Evolutionary conservation across 495 filamentous ascomycete species (phyloP).

Genomic region (Clavariopsis aquatica): DNA sequence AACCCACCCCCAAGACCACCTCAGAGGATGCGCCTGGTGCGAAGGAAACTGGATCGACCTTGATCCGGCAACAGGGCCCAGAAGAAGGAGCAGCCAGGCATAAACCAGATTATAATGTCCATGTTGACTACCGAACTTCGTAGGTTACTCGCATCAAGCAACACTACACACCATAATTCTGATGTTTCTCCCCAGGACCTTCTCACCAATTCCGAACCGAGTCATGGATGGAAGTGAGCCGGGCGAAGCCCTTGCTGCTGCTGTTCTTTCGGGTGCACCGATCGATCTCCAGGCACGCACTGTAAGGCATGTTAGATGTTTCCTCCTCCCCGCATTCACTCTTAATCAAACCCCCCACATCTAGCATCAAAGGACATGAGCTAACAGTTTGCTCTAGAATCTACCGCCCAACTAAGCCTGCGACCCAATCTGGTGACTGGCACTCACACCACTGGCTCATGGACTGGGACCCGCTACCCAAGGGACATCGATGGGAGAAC

Average conservation of each 20-base stretch:
- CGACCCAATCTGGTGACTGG: slow-evolving; percentile 89
- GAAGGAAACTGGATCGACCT: slow-evolving; percentile 44
- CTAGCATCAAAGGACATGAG: neutral
- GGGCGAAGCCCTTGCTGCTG: slow-evolving; percentile 71
- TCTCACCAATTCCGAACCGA: slow-evolving; percentile 83
- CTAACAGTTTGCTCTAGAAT: slow-evolving; percentile 59
- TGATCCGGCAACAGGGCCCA: slow-evolving; percentile 58
- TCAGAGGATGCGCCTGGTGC: slow-evolving; percentile 27
- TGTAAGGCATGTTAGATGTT: slow-evolving; percentile 66
- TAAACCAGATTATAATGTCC: slow-evolving; percentile 75
- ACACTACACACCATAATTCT: neutral
- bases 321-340: neutral
- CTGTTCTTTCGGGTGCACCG: slow-evolving; percentile 87
- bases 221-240: slow-evolving; percentile 90
- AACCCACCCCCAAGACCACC: slow-evolving; percentile 26
- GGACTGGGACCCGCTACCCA: slow-evolving; percentile 93
- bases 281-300: slow-evolving; percentile 89
- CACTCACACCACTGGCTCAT: slow-evolving; percentile 86
- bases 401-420: slow-evolving; percentile 83
- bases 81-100: slow-evolving; percentile 59
- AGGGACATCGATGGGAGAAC: slow-evolving; percentile 97
- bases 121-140: slow-evolving; percentile 80
- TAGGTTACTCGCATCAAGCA: slow-evolving; percentile 47
- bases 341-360: neutral
- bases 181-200: slow-evolving; percentile 58